Evolutionary conservation across 345 rosid species (phyloP).

Genomic region (Clausena lansium): DNA sequence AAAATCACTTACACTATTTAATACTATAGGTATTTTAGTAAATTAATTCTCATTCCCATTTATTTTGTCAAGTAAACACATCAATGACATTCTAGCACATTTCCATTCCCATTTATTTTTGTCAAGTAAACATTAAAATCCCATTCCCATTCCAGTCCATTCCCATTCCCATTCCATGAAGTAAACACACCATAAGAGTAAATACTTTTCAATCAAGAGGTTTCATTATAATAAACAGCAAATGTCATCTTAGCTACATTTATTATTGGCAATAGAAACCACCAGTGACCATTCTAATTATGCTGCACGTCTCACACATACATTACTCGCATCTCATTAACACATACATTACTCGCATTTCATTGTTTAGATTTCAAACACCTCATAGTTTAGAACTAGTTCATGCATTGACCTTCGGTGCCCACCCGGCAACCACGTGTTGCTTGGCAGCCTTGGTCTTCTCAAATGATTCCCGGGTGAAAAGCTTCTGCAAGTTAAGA

Average conservation of each 20-base stretch:
- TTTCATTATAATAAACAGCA: neutral
- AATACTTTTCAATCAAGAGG: neutral
- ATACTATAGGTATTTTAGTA: too few relatives aligned
- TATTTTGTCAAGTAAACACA: too few relatives aligned
- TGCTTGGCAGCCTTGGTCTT: slow-evolving; percentile 64
- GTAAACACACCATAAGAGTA: too few relatives aligned
- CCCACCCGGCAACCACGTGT: slow-evolving; percentile 83
- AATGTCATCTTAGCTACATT: slow-evolving; percentile 1
- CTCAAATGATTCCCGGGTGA: slow-evolving; percentile 60
- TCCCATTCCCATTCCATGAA: too few relatives aligned
- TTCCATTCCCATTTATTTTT: too few relatives aligned
- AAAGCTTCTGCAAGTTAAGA: slow-evolving; percentile 38
- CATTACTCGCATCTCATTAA: slow-evolving; percentile 10
- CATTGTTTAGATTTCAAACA: slow-evolving; percentile 15
- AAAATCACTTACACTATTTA: too few relatives aligned
- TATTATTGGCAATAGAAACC: slow-evolving; percentile 12
- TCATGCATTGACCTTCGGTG: slow-evolving; percentile 71
- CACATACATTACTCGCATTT: slow-evolving; percentile 6
- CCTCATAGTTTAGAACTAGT: slow-evolving; percentile 21
- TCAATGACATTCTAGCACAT: too few relatives aligned
- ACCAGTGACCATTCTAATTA: neutral
- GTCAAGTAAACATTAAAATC: too few relatives aligned
- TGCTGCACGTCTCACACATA: neutral
- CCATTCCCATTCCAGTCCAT: too few relatives aligned
- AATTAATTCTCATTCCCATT: too few relatives aligned